phyloP scores from a whole-genome alignment of 768 basidiomycete genomes.

The Mycena crocata region DNA sequence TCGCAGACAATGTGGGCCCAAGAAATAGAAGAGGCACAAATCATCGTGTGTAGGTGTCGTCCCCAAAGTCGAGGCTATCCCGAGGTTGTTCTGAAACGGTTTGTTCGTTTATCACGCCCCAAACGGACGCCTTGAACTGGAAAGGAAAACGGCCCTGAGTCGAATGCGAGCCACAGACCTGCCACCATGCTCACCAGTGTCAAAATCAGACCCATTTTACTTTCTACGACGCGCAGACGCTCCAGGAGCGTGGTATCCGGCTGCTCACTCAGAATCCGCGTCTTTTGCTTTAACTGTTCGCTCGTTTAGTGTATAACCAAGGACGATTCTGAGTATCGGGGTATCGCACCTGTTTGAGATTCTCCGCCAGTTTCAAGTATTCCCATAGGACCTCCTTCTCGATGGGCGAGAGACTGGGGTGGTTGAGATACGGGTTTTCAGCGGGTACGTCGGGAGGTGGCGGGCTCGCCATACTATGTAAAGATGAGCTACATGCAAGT shows the following conservation, averaged over 20 bases:
- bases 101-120: slow-evolving; percentile 92
- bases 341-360: slow-evolving; percentile 77
- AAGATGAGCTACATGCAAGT: slow-evolving; percentile 4
- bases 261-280: slow-evolving; percentile 76
- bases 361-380: slow-evolving; percentile 87
- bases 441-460: slow-evolving; percentile 57
- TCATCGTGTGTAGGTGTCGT: slow-evolving; percentile 27
- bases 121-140: slow-evolving; percentile 96
- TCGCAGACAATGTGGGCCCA: too few species aligned
- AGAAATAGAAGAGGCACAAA: background rate
- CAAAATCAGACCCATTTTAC: slow-evolving; percentile 95
- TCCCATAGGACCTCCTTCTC: slow-evolving; percentile 93
- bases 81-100: slow-evolving; percentile 48
- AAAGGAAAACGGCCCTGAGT: background rate
- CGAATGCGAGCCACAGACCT: slow-evolving; percentile 41
- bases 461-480: slow-evolving; percentile 38
- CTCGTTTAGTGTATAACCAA: background rate
- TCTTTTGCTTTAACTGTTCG: slow-evolving; percentile 69
- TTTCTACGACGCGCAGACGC: slow-evolving; percentile 84
- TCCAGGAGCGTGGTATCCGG: slow-evolving; percentile 84
- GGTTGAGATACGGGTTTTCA: slow-evolving; percentile 78
- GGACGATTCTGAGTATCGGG: background rate
- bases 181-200: slow-evolving; percentile 73
- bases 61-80: slow-evolving; percentile 35
- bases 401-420: slow-evolving; percentile 71